phyloP scores from a whole-genome alignment of 139 green algal genomes.

The Coelastrella sp. region DNA sequence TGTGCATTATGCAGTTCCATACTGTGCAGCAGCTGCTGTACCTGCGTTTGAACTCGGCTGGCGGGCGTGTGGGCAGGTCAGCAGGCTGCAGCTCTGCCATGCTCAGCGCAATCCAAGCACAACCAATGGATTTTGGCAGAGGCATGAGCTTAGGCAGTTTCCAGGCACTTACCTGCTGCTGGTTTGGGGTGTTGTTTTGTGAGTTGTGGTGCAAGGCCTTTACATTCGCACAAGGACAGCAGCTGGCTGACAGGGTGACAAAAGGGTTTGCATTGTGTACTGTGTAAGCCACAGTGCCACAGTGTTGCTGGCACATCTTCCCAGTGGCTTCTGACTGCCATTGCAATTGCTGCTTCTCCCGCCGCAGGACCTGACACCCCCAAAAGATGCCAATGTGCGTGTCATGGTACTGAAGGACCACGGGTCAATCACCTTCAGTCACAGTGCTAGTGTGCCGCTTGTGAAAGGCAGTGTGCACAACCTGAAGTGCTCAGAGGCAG shows the following conservation, averaged over 20 bases:
- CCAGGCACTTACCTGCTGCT: too few relatives aligned
- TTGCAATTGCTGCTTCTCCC: not conserved
- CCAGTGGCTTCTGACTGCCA: not conserved
- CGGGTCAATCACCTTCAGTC: slow-evolving; percentile 42
- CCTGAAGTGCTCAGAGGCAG: slow-evolving; percentile 46
- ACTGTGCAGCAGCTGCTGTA: too few relatives aligned
- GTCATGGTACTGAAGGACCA: slow-evolving; percentile 49
- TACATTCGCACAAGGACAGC: too few relatives aligned
- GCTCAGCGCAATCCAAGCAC: too few relatives aligned
- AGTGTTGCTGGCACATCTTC: not conserved
- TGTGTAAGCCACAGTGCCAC: not conserved
- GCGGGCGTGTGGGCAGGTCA: too few relatives aligned
- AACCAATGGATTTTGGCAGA: too few relatives aligned
- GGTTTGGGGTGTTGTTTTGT: too few relatives aligned
- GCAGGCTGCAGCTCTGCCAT: too few relatives aligned
- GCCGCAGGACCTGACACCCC: slow-evolving; percentile 46
- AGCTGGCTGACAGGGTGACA: not conserved
- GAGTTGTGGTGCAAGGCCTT: too few relatives aligned
- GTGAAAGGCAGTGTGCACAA: slow-evolving; percentile 47
- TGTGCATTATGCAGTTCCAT: too few relatives aligned
- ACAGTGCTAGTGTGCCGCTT: slow-evolving; percentile 36
- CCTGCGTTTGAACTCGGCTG: too few relatives aligned
- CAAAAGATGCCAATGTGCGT: slow-evolving; percentile 48
- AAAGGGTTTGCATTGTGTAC: not conserved
- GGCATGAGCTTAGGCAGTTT: too few relatives aligned